Evolutionary conservation across 257 asterid genomes (phyloP).

Genomic region (Fraxinus pennsylvanica): DNA sequence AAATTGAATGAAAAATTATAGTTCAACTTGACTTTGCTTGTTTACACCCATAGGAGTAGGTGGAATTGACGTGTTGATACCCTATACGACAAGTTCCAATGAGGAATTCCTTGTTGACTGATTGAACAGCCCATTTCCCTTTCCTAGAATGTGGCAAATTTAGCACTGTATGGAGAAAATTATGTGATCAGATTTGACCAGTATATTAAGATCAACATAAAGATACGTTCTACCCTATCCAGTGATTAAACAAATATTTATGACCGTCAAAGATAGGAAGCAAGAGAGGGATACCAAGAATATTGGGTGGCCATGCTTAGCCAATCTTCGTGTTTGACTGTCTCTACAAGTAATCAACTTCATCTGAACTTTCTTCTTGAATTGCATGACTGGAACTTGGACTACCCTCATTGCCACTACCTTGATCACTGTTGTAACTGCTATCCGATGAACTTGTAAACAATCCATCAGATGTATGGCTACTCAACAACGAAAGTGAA

Average conservation of each 20-base stretch:
- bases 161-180: not conserved
- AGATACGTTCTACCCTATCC: not conserved
- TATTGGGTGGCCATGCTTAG: not conserved
- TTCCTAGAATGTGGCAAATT: not conserved
- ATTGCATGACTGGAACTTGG: slow-evolving; percentile 32
- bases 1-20: not conserved
- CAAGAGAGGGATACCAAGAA: not conserved
- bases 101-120: not conserved
- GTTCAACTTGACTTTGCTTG: not conserved
- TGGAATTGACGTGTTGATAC: not conserved
- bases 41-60: not conserved
- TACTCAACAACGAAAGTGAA: slow-evolving; percentile 42
- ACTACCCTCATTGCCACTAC: slow-evolving; percentile 59
- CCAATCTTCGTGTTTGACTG: slow-evolving; percentile 11
- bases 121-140: not conserved
- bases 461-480: slow-evolving; percentile 44
- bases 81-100: not conserved
- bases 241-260: not conserved
- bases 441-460: slow-evolving; percentile 47
- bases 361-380: slow-evolving; percentile 58
- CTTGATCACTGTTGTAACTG: slow-evolving; percentile 56
- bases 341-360: slow-evolving; percentile 41
- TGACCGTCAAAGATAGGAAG: not conserved
- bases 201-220: not conserved
- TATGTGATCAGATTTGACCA: not conserved